These are phyloP conservation scores for Trypanosomatidae sp. DNA, from an alignment of 208 protist genomes.

Conservation along the genomic window DNA sequence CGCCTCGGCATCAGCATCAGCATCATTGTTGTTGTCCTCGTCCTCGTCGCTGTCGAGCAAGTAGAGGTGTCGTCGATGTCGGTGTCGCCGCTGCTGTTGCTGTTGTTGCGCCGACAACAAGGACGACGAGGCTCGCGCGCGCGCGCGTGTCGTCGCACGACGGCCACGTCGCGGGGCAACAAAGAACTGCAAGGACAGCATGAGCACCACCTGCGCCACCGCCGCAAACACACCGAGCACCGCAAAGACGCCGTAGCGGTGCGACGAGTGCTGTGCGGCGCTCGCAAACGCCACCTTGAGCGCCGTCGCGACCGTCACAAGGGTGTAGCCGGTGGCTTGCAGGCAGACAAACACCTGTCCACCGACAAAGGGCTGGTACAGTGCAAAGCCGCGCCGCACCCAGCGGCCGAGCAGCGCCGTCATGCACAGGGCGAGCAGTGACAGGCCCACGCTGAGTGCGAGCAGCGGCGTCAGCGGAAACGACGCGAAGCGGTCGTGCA, in stretches of 20 bases:
- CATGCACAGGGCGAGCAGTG: conserved; percentile 15
- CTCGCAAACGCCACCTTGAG: conserved; percentile 20
- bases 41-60: no score
- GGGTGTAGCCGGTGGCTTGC: conserved; percentile 41
- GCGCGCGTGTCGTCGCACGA: background rate
- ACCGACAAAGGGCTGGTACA: conserved; percentile 61
- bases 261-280: background rate
- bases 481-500: conserved; percentile 27
- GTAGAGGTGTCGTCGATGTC: no score
- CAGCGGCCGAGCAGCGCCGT: conserved; percentile 19
- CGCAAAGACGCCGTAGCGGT: conserved; percentile 40
- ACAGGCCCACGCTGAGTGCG: conserved; percentile 14
- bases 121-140: background rate
- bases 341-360: conserved; percentile 47
- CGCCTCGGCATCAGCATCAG: no score
- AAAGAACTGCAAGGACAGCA: conserved; percentile 56
- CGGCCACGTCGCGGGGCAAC: background rate
- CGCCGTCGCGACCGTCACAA: conserved; percentile 11
- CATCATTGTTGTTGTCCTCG: conserved; percentile 2
- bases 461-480: conserved; percentile 29
- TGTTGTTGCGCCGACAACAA: background rate
- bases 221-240: conserved; percentile 31
- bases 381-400: conserved; percentile 17
- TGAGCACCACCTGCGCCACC: conserved; percentile 21
- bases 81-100: no score